Conservation (phyloP, 1,284 basidiomycete species). For the Heliocybe sulcata region DNA sequence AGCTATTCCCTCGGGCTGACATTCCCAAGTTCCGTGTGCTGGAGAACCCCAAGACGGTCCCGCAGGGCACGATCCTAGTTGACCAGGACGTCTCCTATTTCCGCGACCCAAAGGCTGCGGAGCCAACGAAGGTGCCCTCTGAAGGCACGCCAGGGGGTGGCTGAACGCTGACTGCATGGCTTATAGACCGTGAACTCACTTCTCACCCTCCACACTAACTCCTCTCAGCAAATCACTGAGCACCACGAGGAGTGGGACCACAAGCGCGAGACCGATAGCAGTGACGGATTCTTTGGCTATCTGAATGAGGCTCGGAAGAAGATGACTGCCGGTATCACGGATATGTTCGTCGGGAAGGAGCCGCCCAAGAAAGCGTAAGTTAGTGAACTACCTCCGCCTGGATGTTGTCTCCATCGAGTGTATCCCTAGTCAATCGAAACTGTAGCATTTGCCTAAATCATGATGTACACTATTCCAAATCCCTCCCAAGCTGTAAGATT, state of each 20-base stretch:
- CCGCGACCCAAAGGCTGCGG: constrained; percentile 26
- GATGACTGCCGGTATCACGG: constrained; percentile 30
- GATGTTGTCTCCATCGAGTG: constrained; percentile 26
- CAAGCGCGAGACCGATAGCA: constrained; percentile 27
- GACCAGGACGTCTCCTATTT: constrained; percentile 44
- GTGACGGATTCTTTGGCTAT: constrained; percentile 40
- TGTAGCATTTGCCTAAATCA: not conserved
- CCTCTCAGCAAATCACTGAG: constrained; percentile 26
- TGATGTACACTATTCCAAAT: too few relatives aligned
- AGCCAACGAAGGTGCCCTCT: constrained; percentile 41
- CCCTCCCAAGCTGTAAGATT: too few relatives aligned
- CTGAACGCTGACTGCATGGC: too few relatives aligned
- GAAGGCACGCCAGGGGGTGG: too few relatives aligned
- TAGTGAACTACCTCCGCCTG: not conserved
- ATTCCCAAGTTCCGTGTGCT: constrained; percentile 36
- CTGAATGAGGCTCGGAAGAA: constrained; percentile 42
- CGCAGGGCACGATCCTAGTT: constrained; percentile 33
- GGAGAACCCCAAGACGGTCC: constrained; percentile 30
- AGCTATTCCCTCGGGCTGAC: constrained; percentile 39
- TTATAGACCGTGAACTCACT: constrained; percentile 36
- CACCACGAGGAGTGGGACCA: constrained; percentile 47
- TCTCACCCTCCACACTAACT: constrained; percentile 35
- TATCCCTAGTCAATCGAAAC: not conserved
- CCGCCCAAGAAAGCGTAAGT: constrained; percentile 2
- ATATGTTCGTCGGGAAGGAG: constrained; percentile 22